Evolutionary conservation across 1,284 basidiomycete genomes (phyloP).

Genomic region (Neonothopanus nambi): DNA sequence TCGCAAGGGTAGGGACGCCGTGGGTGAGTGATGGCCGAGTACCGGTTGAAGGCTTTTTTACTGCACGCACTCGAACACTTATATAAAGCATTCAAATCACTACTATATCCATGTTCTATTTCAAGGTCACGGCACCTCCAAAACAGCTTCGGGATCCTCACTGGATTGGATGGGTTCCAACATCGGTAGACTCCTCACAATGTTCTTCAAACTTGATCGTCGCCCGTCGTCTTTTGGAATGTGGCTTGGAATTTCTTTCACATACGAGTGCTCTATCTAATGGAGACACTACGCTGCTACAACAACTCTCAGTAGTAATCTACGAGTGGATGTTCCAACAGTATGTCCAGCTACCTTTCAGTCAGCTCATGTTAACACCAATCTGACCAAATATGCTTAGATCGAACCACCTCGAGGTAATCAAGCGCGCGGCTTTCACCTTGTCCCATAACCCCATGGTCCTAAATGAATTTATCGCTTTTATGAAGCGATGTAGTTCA

Average conservation of each 20-base stretch:
- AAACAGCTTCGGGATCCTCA: not conserved
- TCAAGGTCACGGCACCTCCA: too few relatives aligned
- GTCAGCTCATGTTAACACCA: not conserved
- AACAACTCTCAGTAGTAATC: not conserved
- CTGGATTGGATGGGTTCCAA: conserved; percentile 8
- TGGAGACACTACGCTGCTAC: conserved; percentile 1
- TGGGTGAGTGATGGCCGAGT: too few relatives aligned
- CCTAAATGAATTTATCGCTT: conserved; percentile 1
- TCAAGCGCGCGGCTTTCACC: not conserved
- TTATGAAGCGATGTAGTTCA: conserved; percentile 3
- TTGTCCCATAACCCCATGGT: not conserved
- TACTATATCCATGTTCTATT: too few relatives aligned
- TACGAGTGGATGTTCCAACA: not conserved
- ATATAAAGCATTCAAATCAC: too few relatives aligned
- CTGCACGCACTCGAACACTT: too few relatives aligned
- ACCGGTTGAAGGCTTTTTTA: too few relatives aligned
- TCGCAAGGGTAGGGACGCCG: too few relatives aligned
- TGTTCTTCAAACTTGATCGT: not conserved
- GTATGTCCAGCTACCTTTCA: not conserved
- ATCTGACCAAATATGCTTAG: not conserved
- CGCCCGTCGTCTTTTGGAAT: not conserved
- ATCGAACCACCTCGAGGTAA: not conserved
- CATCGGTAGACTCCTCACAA: not conserved
- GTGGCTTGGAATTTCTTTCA: conserved; percentile 3
- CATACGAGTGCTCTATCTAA: not conserved